Base-by-base conservation (phyloP, 2,329 filamentous ascomycete species). In the Colletotrichum spinosum region DNA sequence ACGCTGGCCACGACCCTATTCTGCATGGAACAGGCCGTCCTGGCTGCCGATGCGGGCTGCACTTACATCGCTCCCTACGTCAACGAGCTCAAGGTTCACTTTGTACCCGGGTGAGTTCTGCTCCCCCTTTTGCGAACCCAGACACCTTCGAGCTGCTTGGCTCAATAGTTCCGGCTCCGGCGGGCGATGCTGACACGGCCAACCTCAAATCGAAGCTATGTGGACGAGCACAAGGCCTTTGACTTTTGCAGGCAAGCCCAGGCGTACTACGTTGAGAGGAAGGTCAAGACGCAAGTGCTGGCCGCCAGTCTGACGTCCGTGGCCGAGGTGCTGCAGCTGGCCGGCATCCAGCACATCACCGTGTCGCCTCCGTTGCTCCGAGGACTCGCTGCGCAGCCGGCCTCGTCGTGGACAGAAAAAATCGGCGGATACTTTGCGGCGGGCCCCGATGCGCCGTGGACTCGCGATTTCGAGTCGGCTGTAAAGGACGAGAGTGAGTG, bases 1-100 rank as follows among this genome's bases (percentile, higher is more conserved):
- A 90, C 88, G 0, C 77, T 90, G 3, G 87, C 86, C 0, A 91
- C 88, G 0, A 89, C 86, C 2, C 77, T 91, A 52, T 91, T 90
- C 70, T 85, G 84, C 48, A 80, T 89, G 69, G 80, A 86, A 45
- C 88, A 90, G 71, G 88, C 87, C 0, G 79, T 80, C 2, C 76
- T 89, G 1, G 88, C 88, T 0, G 84, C 81, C 1, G 83, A 88
- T 54, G 84, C 82, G 0, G 80, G 82, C 4, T 90, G 87, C 69
- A 83, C 82, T 1, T 90, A 90, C 69, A 86, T 91, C 48, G 86
- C 88, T 0, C 88, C 89, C 0, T 91, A 90, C 67, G 85, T 90
- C 37, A 90, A 90, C 70, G 87, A 90, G 68, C 76, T 91, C 45
- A 85, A 84, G 68, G 88, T 89, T 6, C 87, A 90, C 69, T 86